Base-by-base conservation (phyloP, 495 filamentous ascomycete species). In the Halenospora varia region DNA sequence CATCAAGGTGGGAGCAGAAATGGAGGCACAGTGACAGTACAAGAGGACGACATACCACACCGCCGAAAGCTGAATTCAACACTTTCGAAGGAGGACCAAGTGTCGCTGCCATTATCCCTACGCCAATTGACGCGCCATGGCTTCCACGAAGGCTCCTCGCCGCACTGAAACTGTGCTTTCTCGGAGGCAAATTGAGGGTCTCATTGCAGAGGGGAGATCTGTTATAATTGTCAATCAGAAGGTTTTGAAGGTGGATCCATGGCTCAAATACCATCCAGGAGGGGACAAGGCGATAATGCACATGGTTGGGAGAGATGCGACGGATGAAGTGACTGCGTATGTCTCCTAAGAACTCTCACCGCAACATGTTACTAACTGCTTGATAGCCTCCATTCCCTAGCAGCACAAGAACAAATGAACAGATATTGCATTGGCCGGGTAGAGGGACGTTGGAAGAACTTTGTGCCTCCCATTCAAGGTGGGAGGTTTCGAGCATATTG, bases 301-400 rank as follows among this genome's bases (percentile, higher is more conserved):
- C 69, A 93, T 97, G 91, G 86, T 98, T 50, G 94, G 94, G 51
- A 82, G 90, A 73, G 94, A 98, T 84, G 95, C 90, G 39, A 97
- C 94, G 17, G 91, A 97, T 71, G 94, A 97, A 72, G 86, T 97
- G 65, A 91, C 88, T 71, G 87, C 82, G 90, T 96, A 80, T 55
- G 90, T 85, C 9, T 59, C 51, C 39, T 56, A 26, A 47, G 42
- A 25, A 49, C 23, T 57, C 41, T 26, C 48, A 9, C 8, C 17
- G 2, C 4, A 10, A 9, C 25, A 13, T 48, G 6, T 26, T 17
- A 49, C 45, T 18, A 46, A 23, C 41, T 48, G 55, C 40, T 55
- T 51, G 63, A 55, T 62, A 97, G 92, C 55, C 74, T 97, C 20
- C 94, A 98, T 69, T 96, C 92, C 10, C 49, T 71, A 56, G 89